Evolutionary conservation across 345 rosid genomes (phyloP).

Genomic region (Hibiscus syriacus): DNA sequence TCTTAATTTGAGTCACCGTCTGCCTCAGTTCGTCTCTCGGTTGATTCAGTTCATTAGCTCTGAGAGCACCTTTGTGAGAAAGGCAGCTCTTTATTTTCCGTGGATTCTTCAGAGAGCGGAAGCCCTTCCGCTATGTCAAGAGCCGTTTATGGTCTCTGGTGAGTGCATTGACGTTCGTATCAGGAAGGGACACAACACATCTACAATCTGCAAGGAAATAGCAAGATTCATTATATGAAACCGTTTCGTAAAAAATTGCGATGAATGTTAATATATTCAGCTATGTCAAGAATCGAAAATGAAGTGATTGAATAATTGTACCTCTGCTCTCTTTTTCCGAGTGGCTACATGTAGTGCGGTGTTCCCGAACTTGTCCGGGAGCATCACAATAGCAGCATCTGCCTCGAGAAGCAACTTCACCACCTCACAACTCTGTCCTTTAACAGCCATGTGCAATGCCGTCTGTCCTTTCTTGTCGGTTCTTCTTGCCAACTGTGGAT

Average conservation of each 20-base stretch:
- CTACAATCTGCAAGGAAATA: conserved; percentile 68
- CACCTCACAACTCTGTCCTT: conserved; percentile 83
- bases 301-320: conserved; percentile 20
- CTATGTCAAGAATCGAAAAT: not conserved
- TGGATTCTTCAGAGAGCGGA: conserved; percentile 74
- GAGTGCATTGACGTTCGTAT: conserved; percentile 76
- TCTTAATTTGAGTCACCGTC: conserved; percentile 87
- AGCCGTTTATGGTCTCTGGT: conserved; percentile 88
- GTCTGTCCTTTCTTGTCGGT: conserved; percentile 94
- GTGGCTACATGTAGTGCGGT: conserved; percentile 96
- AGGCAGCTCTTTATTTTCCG: conserved; percentile 70
- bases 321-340: conserved; percentile 83
- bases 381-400: conserved; percentile 94
- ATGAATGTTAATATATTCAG: not conserved
- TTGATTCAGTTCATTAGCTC: conserved; percentile 94
- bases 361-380: conserved; percentile 83
- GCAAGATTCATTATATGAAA: not conserved
- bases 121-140: conserved; percentile 91
- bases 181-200: conserved; percentile 68
- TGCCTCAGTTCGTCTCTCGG: conserved; percentile 89
- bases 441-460: conserved; percentile 93
- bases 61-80: conserved; percentile 57
- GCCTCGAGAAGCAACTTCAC: conserved; percentile 83
- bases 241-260: not conserved
- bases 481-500: conserved; percentile 83